Percentiles rank a stretch among this genome's conserved stretches.
Conservation (phyloP, 2,329 filamentous ascomycete genomes). For the Botrytis elliptica region DNA sequence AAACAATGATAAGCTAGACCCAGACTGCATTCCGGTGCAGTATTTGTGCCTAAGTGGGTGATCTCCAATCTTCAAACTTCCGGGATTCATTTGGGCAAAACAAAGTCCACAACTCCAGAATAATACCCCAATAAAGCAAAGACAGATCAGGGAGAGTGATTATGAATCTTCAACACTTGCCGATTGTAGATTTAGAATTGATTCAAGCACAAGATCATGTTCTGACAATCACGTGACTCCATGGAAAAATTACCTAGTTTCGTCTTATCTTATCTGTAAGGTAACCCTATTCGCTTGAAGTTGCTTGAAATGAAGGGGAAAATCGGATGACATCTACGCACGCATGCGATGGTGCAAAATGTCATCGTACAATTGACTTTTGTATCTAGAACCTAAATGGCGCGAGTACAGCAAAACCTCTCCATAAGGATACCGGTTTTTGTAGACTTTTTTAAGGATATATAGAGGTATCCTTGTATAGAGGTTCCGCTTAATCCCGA, state of each 20-base stretch:
- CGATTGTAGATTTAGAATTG: neutral
- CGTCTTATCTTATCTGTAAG: neutral
- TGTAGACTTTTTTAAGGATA: too few species aligned
- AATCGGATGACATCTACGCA: neutral
- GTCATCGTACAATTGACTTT: neutral
- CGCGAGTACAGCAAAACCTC: too few species aligned
- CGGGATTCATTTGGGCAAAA: neutral
- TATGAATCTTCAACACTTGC: neutral
- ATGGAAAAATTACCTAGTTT: neutral
- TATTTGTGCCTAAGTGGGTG: neutral
- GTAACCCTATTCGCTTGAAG: neutral
- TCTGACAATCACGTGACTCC: neutral
- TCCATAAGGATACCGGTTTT: too few species aligned
- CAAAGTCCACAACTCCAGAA: neutral
- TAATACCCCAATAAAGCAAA: neutral
- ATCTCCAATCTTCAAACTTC: neutral
- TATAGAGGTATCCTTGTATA: too few species aligned
- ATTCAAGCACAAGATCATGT: neutral
- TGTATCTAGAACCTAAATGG: neutral
- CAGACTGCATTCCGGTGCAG: neutral
- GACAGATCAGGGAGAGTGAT: neutral
- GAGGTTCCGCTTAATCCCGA: too few species aligned
- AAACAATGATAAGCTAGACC: neutral
- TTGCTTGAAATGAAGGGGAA: slow-evolving; percentile 14
- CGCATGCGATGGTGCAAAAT: neutral